Evolutionary conservation across 805 yeast species (phyloP), one percentile per base, ranked within the genome.

Genomic region (Saccharomycopsis sp.): DNA sequence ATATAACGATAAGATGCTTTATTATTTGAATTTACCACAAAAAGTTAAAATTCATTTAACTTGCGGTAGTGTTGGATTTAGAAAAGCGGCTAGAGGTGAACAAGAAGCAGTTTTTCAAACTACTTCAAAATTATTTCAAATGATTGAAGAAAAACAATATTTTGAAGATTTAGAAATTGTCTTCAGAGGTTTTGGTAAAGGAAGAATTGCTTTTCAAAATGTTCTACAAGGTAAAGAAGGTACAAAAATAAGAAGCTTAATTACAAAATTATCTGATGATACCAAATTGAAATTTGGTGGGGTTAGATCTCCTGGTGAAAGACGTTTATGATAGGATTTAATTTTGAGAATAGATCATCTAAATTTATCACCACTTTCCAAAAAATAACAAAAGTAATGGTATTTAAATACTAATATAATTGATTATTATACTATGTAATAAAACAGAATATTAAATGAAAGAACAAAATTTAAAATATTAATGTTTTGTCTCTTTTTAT

Each of bases 181-280:
- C 17, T 65, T 87, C 52, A 77, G 78, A 50, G 84, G 84, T 50
- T 86, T 80, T 51, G 95, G 96, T 39, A 83, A 83, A 55, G 95
- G 95, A 31, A 74, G 96, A 60, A 77, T 75, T 46, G 95, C 95
- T 1, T 88, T 92, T 50, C 63, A 76, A 41, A 79, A 77, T 39
- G 95, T 94, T 2, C 69, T 89, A 49, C 74, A 74, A 52, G 96
- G 96, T 51, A 83, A 82, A 56, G 97, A 89, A 65, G 96, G 96
- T 39, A 61, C 69, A 31, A 60, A 66, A 25, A 66, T 92, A 30
- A 72, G 85, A 55, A 69, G 70, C n/a, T 66, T 72, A 40, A 71
- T 92, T 29, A 70, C 72, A 26, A 74, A 87, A 52, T 63, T 89
- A 25, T 70, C 81, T 36, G 97, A 89, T 54, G 69, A 71, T 49